A percentile compares a stretch with the other conserved stretches of the same genome.
These are phyloP conservation scores for Botrytis elliptica DNA, from an alignment of 2,329 filamentous ascomycete genomes.

Conservation along the genomic window DNA sequence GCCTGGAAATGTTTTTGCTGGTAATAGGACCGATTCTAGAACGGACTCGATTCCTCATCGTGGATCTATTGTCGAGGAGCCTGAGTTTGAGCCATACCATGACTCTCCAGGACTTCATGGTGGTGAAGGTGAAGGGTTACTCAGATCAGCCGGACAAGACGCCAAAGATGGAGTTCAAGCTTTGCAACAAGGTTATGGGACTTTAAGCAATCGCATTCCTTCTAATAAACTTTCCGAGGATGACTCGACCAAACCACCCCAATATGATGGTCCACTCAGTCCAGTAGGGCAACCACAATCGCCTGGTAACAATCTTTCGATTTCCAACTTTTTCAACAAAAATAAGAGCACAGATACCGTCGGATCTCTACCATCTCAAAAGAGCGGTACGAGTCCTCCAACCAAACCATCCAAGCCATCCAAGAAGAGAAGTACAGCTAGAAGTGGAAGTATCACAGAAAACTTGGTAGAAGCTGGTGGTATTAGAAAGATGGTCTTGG, in stretches of 20 bases:
- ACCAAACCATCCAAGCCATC: constrained; percentile 39
- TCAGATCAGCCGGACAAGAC: constrained; percentile 53
- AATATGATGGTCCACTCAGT: constrained; percentile 13
- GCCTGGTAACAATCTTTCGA: neutral
- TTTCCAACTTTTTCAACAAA: constrained; percentile 13
- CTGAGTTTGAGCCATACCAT: constrained; percentile 37
- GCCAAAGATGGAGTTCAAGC: constrained; percentile 66
- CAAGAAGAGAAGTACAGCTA: constrained; percentile 50
- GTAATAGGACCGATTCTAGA: constrained; percentile 31
- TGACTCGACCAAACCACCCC: neutral
- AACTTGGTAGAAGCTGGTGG: constrained; percentile 73
- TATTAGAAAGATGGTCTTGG: constrained; percentile 72
- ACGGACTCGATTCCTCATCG: constrained; percentile 45
- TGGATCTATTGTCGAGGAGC: constrained; percentile 42
- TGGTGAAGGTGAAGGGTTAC: constrained; percentile 53
- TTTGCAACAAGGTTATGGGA: constrained; percentile 55
- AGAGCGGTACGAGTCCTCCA: constrained; percentile 33
- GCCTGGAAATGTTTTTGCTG: constrained; percentile 39
- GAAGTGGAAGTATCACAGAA: constrained; percentile 77
- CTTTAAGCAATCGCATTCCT: constrained; percentile 35
- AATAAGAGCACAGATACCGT: constrained; percentile 36
- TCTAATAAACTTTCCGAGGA: neutral
- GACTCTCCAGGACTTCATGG: constrained; percentile 46
- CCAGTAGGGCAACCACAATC: constrained; percentile 4
- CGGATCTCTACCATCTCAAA: constrained; percentile 33